Conservation (phyloP, 148 eudicot species). For the Tetragonia tetragonoides region DNA sequence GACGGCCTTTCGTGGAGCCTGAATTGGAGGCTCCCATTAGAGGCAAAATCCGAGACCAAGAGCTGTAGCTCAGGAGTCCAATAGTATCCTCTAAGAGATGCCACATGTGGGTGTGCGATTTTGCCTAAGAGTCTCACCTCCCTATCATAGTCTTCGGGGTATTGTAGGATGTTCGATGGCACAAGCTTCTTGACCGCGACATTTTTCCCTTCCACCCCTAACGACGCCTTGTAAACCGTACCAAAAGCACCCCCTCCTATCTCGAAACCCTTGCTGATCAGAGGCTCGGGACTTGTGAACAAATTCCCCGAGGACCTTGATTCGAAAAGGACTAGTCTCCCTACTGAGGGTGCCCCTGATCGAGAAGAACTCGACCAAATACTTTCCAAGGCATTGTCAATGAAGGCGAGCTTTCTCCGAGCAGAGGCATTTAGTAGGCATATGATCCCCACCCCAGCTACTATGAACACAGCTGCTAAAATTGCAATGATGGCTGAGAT, state of each 20-base stretch:
- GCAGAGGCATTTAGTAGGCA: constrained; percentile 68
- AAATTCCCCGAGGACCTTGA: constrained; percentile 52
- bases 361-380: constrained; percentile 73
- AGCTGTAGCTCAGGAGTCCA: constrained; percentile 91
- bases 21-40: constrained; percentile 62
- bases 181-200: constrained; percentile 75
- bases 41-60: constrained; percentile 68
- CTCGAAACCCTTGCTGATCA: constrained; percentile 60
- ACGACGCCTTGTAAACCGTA: constrained; percentile 63
- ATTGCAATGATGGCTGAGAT: constrained; percentile 77
- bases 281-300: constrained; percentile 50
- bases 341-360: constrained; percentile 55
- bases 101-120: constrained; percentile 68
- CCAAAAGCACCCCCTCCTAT: constrained; percentile 81
- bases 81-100: constrained; percentile 71
- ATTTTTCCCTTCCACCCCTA: constrained; percentile 48
- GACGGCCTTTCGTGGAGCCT: constrained; percentile 55
- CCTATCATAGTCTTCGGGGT: constrained; percentile 76
- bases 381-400: constrained; percentile 71
- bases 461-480: constrained; percentile 65
- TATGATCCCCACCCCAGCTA: constrained; percentile 63
- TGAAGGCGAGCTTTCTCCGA: constrained; percentile 52
- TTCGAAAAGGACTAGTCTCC: constrained; percentile 74
- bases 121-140: constrained; percentile 71
- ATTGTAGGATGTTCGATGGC: constrained; percentile 55